Conservation (phyloP, 345 rosid genomes). For the Pugionium cornutum region DNA sequence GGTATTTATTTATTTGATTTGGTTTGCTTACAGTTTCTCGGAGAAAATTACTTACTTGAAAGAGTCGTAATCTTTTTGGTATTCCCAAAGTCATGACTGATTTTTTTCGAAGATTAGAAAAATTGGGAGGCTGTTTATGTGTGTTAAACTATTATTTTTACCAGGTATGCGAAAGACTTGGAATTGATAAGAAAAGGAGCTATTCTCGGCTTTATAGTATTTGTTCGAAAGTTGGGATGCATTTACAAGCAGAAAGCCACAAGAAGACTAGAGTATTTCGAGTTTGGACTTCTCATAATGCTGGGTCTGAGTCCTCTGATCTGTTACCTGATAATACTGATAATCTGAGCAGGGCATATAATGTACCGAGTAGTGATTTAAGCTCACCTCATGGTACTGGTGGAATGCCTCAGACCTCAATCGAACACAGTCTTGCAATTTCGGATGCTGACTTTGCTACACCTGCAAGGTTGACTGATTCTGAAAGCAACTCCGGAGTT, state of each 20-base stretch:
- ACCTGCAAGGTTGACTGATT: conserved; percentile 41
- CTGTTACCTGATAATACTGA: conserved; percentile 44
- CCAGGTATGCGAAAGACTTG: conserved; percentile 82
- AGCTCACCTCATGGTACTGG: conserved; percentile 40
- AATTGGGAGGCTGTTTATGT: conserved; percentile 9
- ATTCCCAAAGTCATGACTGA: background rate
- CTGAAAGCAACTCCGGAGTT: conserved; percentile 46
- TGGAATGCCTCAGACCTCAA: conserved; percentile 39
- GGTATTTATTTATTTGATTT: conserved; percentile 44
- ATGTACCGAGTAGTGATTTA: conserved; percentile 35
- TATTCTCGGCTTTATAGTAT: conserved; percentile 66
- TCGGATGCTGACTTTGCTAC: conserved; percentile 45
- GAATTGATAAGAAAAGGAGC: conserved; percentile 78
- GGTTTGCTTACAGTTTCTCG: conserved; percentile 11
- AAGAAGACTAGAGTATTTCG: conserved; percentile 67
- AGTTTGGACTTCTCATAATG: conserved; percentile 69
- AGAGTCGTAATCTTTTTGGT: conserved; percentile 21
- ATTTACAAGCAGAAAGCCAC: conserved; percentile 64
- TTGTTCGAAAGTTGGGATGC: conserved; percentile 73
- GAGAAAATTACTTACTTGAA: conserved; percentile 14
- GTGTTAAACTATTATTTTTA: conserved; percentile 27
- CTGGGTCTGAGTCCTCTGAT: conserved; percentile 48
- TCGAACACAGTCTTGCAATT: conserved; percentile 44
- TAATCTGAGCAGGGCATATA: conserved; percentile 37
- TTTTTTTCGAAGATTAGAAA: background rate